Evolutionary conservation across 352 stramenopile genomes (phyloP).

Genomic region (Globisporangium orthogonon): DNA sequence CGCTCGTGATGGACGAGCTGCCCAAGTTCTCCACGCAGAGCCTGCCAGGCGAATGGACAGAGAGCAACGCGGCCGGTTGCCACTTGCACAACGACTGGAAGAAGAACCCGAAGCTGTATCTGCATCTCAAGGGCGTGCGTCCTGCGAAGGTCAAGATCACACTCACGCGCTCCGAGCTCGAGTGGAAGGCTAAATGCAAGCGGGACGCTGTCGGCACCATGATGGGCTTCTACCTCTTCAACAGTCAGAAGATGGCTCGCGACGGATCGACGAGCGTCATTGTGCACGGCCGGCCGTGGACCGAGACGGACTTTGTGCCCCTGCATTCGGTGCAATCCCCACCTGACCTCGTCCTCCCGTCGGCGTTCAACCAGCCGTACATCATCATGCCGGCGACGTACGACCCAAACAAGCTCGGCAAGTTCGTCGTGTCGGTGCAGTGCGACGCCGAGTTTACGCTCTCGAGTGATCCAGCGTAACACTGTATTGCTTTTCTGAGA

Average conservation of each 20-base stretch:
- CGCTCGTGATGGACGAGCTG: slow-evolving; percentile 56
- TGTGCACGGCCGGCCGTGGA: slow-evolving; percentile 68
- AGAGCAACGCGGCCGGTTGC: slow-evolving; percentile 49
- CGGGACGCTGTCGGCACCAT: slow-evolving; percentile 82
- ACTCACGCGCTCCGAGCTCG: slow-evolving; percentile 71
- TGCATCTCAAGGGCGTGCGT: slow-evolving; percentile 66
- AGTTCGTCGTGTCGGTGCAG: slow-evolving; percentile 82
- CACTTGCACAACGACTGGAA: slow-evolving; percentile 84
- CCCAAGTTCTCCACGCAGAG: slow-evolving; percentile 63
- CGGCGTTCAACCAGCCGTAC: slow-evolving; percentile 77
- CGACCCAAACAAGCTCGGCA: slow-evolving; percentile 65
- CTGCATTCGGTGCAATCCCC: slow-evolving; percentile 68
- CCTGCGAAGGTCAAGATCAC: slow-evolving; percentile 73
- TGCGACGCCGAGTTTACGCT: slow-evolving; percentile 82
- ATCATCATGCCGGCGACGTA: slow-evolving; percentile 89
- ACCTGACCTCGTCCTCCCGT: slow-evolving; percentile 47
- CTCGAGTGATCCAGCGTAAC: slow-evolving; percentile 24
- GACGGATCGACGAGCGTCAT: slow-evolving; percentile 34
- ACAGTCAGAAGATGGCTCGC: slow-evolving; percentile 34
- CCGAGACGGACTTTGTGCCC: slow-evolving; percentile 81
- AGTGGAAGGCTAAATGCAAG: slow-evolving; percentile 80
- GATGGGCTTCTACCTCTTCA: slow-evolving; percentile 89
- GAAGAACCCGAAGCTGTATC: slow-evolving; percentile 82
- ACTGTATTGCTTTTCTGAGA: too few relatives aligned
- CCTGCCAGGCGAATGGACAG: slow-evolving; percentile 72